phyloP scores from a whole-genome alignment of 352 stramenopile genomes.

The Phytophthora pistaciae region DNA sequence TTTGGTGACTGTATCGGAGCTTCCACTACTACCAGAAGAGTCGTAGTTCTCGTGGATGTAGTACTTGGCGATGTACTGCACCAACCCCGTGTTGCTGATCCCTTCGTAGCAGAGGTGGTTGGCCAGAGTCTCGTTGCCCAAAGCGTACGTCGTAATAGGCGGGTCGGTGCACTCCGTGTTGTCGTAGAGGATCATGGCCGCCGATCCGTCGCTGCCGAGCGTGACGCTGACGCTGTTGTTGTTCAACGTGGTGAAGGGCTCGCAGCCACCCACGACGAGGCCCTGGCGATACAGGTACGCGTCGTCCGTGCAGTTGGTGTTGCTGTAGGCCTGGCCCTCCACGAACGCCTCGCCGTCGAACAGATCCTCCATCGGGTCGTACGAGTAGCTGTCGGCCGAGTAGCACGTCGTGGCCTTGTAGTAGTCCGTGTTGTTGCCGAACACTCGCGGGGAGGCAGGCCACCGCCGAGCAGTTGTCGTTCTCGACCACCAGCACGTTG shows the following conservation, averaged over 20 bases:
- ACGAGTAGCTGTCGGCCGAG: constrained; percentile 25
- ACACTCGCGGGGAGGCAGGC: constrained; percentile 14
- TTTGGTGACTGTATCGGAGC: neutral
- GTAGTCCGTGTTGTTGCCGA: constrained; percentile 23
- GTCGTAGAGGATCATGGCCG: constrained; percentile 22
- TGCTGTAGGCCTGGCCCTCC: constrained; percentile 26
- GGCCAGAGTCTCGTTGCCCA: constrained; percentile 18
- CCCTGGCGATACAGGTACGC: constrained; percentile 22
- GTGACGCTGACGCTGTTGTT: constrained; percentile 30
- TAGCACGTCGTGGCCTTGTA: constrained; percentile 22
- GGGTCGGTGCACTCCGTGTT: constrained; percentile 26
- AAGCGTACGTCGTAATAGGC: constrained; percentile 21
- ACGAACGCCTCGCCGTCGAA: constrained; percentile 27
- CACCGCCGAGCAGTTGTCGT: constrained; percentile 21
- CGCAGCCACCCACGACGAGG: constrained; percentile 20
- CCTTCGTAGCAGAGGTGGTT: constrained; percentile 32
- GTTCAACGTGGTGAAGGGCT: constrained; percentile 23
- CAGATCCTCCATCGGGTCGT: constrained; percentile 27
- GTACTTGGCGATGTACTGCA: constrained; percentile 25
- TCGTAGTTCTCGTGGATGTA: constrained; percentile 26
- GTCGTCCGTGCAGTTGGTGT: constrained; percentile 25
- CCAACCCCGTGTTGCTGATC: constrained; percentile 23
- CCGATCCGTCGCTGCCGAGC: constrained; percentile 17
- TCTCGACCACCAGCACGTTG: constrained; percentile 24
- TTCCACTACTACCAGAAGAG: neutral